Evolutionary conservation across 78 protist species (phyloP).

Genomic region (Abeoforma whisleri): DNA sequence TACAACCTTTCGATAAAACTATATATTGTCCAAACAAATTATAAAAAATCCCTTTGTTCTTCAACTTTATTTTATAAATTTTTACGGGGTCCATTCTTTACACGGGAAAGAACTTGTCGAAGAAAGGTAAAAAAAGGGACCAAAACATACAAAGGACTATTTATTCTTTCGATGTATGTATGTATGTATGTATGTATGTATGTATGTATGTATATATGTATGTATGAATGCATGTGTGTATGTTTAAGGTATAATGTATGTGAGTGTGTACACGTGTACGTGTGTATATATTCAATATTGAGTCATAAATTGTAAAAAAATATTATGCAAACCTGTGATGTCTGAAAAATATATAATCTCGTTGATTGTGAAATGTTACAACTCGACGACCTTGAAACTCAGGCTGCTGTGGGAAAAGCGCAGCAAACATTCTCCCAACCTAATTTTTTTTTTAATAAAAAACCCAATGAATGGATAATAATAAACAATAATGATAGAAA

Average conservation of each 20-base stretch:
- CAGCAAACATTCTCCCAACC: slow-evolving; percentile 74
- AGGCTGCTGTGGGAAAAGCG: slow-evolving; percentile 78
- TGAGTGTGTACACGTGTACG: background rate
- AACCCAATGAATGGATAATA: too few species aligned
- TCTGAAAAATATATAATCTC: slow-evolving; percentile 93
- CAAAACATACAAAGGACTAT: background rate
- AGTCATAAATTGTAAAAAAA: too few species aligned
- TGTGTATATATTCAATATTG: background rate
- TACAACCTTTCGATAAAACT: too few species aligned
- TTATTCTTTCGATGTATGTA: background rate
- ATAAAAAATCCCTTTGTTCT: too few species aligned
- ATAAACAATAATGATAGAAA: too few species aligned
- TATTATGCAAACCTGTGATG: slow-evolving; percentile 81
- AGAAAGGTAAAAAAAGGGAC: too few species aligned
- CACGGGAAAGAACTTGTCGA: too few species aligned
- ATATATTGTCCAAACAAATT: too few species aligned
- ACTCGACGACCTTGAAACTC: slow-evolving; percentile 84
- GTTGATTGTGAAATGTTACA: slow-evolving; percentile 89
- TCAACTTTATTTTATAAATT: too few species aligned
- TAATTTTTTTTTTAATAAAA: too few species aligned
- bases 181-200: background rate
- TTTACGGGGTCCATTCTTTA: too few species aligned
- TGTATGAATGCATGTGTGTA: background rate
- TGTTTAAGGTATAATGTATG: background rate
- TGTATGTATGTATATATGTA: background rate